phyloP scores from a whole-genome alignment of 805 yeast genomes.

The Diddensiella santjacobensis region DNA sequence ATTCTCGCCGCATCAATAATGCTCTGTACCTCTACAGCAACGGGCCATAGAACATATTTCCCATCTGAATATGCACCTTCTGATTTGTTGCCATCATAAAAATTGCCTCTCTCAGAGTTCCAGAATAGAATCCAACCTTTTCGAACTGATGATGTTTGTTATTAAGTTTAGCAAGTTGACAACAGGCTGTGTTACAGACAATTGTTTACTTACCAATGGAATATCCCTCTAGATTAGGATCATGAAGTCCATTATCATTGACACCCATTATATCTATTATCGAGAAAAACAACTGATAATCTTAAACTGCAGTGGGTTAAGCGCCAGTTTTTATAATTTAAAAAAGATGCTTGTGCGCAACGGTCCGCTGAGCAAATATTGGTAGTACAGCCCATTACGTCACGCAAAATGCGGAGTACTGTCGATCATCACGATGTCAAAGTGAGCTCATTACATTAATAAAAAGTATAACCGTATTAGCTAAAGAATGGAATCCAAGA shows the following conservation, averaged over 20 bases:
- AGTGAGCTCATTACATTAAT: too few relatives aligned
- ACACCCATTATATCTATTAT: conserved; percentile 4
- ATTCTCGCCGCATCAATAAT: conserved; percentile 58
- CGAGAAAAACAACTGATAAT: background rate
- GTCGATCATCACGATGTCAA: too few relatives aligned
- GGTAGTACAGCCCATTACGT: background rate
- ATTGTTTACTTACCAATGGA: conserved; percentile 22
- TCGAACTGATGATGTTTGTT: conserved; percentile 12
- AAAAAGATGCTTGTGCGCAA: too few relatives aligned
- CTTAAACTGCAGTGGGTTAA: too few relatives aligned
- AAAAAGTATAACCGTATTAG: too few relatives aligned
- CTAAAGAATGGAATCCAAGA: too few relatives aligned
- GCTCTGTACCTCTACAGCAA: conserved; percentile 62
- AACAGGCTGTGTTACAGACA: background rate
- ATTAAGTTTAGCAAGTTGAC: background rate
- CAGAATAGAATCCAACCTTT: conserved; percentile 27
- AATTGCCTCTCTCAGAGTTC: conserved; percentile 23
- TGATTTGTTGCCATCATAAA: conserved; percentile 29
- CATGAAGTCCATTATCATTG: conserved; percentile 2
- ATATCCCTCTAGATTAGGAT: conserved; percentile 28
- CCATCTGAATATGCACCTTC: conserved; percentile 51
- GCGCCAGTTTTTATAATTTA: too few relatives aligned
- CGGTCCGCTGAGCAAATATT: too few relatives aligned
- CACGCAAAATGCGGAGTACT: background rate
- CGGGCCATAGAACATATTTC: conserved; percentile 64